Evolutionary conservation across 805 yeast genomes (phyloP).

Genomic region (Kodamaea nitidulidarum): DNA sequence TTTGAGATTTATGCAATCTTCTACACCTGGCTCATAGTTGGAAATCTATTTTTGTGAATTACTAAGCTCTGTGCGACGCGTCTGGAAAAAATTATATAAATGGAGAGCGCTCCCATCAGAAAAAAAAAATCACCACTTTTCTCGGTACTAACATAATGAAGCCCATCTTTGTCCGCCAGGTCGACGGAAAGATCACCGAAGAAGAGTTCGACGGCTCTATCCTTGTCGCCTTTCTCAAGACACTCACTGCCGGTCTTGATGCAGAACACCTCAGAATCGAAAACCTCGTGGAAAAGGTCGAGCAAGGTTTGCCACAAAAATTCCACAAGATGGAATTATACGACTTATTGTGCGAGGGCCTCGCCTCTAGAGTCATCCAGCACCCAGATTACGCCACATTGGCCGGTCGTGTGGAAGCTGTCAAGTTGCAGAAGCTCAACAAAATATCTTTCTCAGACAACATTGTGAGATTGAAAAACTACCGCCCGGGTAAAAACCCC

Average conservation of each 20-base stretch:
- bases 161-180: constrained; percentile 9
- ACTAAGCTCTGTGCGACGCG: constrained; percentile 2
- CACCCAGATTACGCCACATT: constrained; percentile 35
- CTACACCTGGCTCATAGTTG: too few relatives aligned
- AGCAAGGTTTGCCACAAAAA: constrained; percentile 11
- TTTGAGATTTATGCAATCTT: too few relatives aligned
- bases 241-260: constrained; percentile 9
- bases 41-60: neutral
- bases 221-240: constrained; percentile 8
- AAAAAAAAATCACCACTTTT: constrained; percentile 1
- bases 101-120: neutral
- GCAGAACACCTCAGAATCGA: constrained; percentile 9
- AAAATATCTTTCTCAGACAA: constrained; percentile 23
- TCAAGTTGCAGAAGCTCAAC: constrained; percentile 21
- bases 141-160: constrained; percentile 3
- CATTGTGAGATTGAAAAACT: constrained; percentile 16
- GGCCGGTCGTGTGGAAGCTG: constrained; percentile 37
- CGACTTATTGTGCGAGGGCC: constrained; percentile 28
- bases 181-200: constrained; percentile 11
- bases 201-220: constrained; percentile 6
- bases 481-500: constrained; percentile 12
- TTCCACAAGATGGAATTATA: constrained; percentile 19
- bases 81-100: constrained; percentile 2
- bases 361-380: constrained; percentile 29
- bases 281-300: constrained; percentile 8